phyloP scores from a whole-genome alignment of 2,329 filamentous ascomycete species.

The Xylaria sp. region DNA sequence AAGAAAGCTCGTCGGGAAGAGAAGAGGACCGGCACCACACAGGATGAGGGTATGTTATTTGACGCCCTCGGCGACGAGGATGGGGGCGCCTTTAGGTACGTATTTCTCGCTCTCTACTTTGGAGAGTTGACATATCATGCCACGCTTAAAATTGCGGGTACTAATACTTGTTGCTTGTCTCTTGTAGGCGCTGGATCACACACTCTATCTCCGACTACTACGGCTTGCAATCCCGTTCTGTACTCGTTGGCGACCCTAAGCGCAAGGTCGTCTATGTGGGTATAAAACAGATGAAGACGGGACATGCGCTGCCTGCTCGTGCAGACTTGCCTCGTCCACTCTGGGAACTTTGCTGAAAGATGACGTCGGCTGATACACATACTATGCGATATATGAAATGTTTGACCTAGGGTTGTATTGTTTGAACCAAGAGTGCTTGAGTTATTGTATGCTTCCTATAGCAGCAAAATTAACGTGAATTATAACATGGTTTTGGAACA shows the following conservation, averaged over 20 bases:
- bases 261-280: slow-evolving; percentile 87
- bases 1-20: slow-evolving; percentile 62
- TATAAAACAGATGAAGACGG: slow-evolving; percentile 62
- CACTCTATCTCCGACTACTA: slow-evolving; percentile 95
- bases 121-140: background rate
- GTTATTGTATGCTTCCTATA: slow-evolving; percentile 5
- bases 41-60: slow-evolving; percentile 77
- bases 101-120: slow-evolving; percentile 41
- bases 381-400: slow-evolving; percentile 3
- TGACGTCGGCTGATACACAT: background rate
- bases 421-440: slow-evolving; percentile 14
- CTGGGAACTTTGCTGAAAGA: slow-evolving; percentile 67
- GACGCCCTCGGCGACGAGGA: slow-evolving; percentile 78
- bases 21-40: slow-evolving; percentile 65
- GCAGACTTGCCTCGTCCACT: slow-evolving; percentile 68
- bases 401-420: slow-evolving; percentile 11
- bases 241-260: slow-evolving; percentile 76
- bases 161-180: slow-evolving; percentile 34
- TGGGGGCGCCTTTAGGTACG: slow-evolving; percentile 83
- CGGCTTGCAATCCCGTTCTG: slow-evolving; percentile 84
- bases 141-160: slow-evolving; percentile 12
- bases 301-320: slow-evolving; percentile 42
- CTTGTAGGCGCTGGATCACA: slow-evolving; percentile 83
- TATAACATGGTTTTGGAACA: background rate
- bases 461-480: slow-evolving; percentile 15